Conservation (phyloP, 1,139 yeast species). For the Meyerozyma carpophila region DNA sequence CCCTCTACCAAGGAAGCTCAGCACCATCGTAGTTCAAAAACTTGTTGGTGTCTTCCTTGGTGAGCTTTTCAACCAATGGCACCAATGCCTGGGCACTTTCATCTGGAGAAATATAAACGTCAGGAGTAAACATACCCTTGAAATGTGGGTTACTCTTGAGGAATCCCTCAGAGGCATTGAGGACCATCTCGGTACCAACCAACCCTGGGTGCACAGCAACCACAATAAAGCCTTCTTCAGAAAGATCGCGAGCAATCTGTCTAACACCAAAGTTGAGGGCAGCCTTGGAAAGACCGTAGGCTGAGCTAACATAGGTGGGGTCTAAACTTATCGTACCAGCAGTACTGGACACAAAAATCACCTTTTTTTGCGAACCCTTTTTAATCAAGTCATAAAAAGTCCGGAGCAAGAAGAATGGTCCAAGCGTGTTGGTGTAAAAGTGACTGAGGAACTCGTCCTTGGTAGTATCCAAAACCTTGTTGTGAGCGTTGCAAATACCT, state of each 20-base stretch:
- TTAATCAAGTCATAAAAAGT: conserved; percentile 2
- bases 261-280: conserved; percentile 21
- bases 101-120: conserved; percentile 5
- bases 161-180: not conserved
- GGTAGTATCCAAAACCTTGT: not conserved
- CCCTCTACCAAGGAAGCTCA: conserved; percentile 5
- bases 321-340: not conserved
- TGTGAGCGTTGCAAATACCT: conserved; percentile 1
- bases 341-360: conserved; percentile 4
- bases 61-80: conserved; percentile 3
- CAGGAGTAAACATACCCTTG: not conserved
- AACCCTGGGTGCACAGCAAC: conserved; percentile 25
- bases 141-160: not conserved
- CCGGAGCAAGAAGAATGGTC: conserved; percentile 1
- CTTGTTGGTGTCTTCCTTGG: conserved; percentile 6
- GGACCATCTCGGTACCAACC: conserved; percentile 21
- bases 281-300: conserved; percentile 32
- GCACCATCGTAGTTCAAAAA: conserved; percentile 9
- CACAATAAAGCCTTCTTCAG: conserved; percentile 15
- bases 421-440: not conserved
- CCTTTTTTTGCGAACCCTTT: conserved; percentile 15
- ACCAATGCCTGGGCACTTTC: conserved; percentile 5
- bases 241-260: conserved; percentile 15
- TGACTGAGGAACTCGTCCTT: conserved; percentile 1
- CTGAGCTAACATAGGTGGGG: conserved; percentile 6